Conservation (phyloP, 371 early-diverging fungal species). For the Rhizopus arrhizus region DNA sequence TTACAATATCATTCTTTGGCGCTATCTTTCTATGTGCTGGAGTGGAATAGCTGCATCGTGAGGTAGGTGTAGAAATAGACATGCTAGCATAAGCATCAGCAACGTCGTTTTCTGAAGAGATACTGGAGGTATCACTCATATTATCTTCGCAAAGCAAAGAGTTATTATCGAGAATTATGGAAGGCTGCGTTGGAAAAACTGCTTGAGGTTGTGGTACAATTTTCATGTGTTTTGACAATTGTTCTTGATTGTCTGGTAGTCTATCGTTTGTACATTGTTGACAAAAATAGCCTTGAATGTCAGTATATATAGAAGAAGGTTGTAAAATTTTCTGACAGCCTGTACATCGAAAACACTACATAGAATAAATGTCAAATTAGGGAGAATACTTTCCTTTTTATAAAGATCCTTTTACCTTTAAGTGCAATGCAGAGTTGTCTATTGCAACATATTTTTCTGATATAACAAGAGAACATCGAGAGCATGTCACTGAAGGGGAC, state of each 20-base stretch:
- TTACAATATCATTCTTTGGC: conserved; percentile 9
- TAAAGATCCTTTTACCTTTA: conserved; percentile 25
- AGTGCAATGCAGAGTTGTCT: conserved; percentile 26
- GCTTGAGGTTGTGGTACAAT: conserved; percentile 43
- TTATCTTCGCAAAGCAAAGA: conserved; percentile 8
- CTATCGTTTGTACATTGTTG: conserved; percentile 29
- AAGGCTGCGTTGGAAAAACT: conserved; percentile 4
- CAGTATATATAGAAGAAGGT: conserved; percentile 39
- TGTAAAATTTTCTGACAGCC: conserved; percentile 36
- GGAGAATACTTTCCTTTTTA: conserved; percentile 2
- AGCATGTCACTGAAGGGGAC: conserved; percentile 11
- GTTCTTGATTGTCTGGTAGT: conserved; percentile 11
- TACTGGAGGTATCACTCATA: neutral
- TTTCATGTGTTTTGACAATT: conserved; percentile 24
- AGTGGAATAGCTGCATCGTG: neutral
- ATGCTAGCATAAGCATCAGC: neutral
- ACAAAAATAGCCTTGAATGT: conserved; percentile 31
- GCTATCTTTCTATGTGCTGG: neutral
- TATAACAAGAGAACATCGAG: conserved; percentile 28
- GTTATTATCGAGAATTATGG: neutral
- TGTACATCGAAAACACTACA: conserved; percentile 46
- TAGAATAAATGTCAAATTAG: neutral
- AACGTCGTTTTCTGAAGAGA: neutral
- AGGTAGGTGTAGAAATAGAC: neutral
- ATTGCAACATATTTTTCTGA: conserved; percentile 29